Base-by-base conservation (phyloP, 345 rosid species). In the Angophora floribunda region DNA sequence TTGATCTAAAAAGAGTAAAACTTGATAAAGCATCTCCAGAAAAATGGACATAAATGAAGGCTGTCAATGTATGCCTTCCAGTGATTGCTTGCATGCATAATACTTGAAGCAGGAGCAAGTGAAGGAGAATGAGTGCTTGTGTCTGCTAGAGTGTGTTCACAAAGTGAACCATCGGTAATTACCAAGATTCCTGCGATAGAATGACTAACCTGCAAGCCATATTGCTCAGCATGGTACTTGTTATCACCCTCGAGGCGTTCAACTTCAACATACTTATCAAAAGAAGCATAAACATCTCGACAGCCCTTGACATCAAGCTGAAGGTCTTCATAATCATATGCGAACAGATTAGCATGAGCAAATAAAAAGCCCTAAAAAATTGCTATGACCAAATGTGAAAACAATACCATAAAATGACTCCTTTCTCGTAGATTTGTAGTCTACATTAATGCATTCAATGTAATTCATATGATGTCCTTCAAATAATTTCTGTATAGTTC, bases 281-380 rank as follows among this genome's bases (percentile, higher is more conserved):
- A 97, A 30, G 99, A 97, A 88, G 99, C 98, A 88, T 97, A 98
- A 82, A 97, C 97, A 91, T 97, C 99, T 88, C 93, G 95, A 92
- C 99, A 97, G 75, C 99, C 99, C 94, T 97, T 97, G 86, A 97
- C 99, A 91, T 97, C 99, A 87, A 97, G 99, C 92, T 97, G 99
- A 86, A 97, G 98, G 85, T 97, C 99, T 97, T 94, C 91, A 90
- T 41, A 41, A 87, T 85, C 50, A 78, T 26, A 89, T 6, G 57
- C 5, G 41, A 75, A 15, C 75, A 30, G 28, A 24, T 52, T 36
- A 90, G 84, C 78, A 90, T 36, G 49, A 80, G 45, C 49, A 59
- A 88, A 52, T 79, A 7, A 86, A 75, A 30, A 86, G 14, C 51
- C 59, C 85, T 65, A 86, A 85, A 70, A 30, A 80, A 15, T 51